Conservation (phyloP, 352 stramenopile genomes). For the Globisporangium irregulare region DNA sequence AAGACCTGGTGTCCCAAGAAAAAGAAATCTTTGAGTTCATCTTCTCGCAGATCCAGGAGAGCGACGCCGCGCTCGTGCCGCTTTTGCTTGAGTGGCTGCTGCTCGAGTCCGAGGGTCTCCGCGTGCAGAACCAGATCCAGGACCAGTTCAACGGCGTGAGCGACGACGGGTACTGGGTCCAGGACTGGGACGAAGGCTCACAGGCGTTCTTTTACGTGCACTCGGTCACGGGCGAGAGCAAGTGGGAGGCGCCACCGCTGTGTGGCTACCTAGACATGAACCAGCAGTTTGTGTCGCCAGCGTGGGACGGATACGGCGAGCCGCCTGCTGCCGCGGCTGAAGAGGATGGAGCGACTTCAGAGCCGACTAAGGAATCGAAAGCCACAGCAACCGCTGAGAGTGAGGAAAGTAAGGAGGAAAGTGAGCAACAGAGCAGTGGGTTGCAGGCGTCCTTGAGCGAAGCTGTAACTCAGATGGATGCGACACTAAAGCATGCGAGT, state of each 20-base stretch:
- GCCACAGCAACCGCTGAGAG: not conserved
- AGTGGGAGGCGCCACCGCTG: conserved; percentile 48
- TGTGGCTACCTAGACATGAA: conserved; percentile 66
- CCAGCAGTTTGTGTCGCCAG: conserved; percentile 41
- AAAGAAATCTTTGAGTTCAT: conserved; percentile 65
- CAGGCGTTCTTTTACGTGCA: conserved; percentile 69
- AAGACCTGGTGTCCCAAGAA: conserved; percentile 67
- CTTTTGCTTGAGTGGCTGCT: conserved; percentile 76
- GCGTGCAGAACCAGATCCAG: conserved; percentile 66
- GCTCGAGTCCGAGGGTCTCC: conserved; percentile 63
- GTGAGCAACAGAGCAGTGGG: not conserved
- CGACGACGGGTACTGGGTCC: conserved; percentile 55
- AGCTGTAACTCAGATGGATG: conserved; percentile 31
- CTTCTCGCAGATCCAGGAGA: conserved; percentile 53
- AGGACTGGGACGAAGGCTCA: conserved; percentile 62
- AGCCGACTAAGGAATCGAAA: not conserved
- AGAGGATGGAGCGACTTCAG: not conserved
- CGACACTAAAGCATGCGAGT: conserved; percentile 19
- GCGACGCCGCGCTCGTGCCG: conserved; percentile 52
- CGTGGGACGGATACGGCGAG: conserved; percentile 15
- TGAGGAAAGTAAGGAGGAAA: not conserved
- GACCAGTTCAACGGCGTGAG: conserved; percentile 39
- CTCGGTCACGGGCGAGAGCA: conserved; percentile 47
- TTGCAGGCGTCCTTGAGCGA: conserved; percentile 18
- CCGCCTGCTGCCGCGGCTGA: not conserved